A percentile compares a stretch with the other conserved stretches of the same genome.
These are phyloP conservation scores for Parathielavia appendiculata DNA, from an alignment of 495 filamentous ascomycete species.

Conservation along the genomic window DNA sequence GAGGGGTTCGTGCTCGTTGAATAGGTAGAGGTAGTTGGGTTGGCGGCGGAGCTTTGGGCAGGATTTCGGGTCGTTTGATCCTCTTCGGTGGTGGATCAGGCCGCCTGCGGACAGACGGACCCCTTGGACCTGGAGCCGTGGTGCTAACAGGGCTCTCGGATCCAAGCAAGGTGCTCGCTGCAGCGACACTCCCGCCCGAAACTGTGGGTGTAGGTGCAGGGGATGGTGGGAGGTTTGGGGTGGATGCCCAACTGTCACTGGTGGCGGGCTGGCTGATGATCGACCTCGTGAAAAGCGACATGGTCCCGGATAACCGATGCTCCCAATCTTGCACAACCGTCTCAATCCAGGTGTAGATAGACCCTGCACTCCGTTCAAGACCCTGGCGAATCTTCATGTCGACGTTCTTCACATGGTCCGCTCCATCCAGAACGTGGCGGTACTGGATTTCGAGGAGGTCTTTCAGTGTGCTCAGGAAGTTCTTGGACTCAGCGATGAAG, in stretches of 20 bases:
- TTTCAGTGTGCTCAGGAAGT: constrained; percentile 21
- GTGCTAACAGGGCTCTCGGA: constrained; percentile 8
- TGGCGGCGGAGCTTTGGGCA: constrained; percentile 17
- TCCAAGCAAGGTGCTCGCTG: not conserved
- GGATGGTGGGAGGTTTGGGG: constrained; percentile 23
- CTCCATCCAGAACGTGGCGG: constrained; percentile 25
- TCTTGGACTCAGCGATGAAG: constrained; percentile 29
- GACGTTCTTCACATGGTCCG: constrained; percentile 13
- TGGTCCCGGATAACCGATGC: constrained; percentile 19
- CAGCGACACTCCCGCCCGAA: not conserved
- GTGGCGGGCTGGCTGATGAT: constrained; percentile 7
- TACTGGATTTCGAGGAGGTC: constrained; percentile 31
- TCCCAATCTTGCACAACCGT: constrained; percentile 31
- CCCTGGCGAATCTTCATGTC: constrained; percentile 30
- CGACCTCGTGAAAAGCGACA: constrained; percentile 18
- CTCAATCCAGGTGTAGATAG: constrained; percentile 32
- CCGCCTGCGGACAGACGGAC: constrained; percentile 11
- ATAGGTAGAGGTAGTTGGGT: constrained; percentile 25
- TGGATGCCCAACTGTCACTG: constrained; percentile 22
- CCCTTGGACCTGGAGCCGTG: not conserved
- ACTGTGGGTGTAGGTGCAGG: constrained; percentile 28
- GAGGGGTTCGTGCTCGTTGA: constrained; percentile 21
- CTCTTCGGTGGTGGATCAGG: constrained; percentile 20
- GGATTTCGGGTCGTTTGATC: constrained; percentile 19
- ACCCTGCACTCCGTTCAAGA: constrained; percentile 24